Conservation (phyloP, 2,329 filamentous ascomycete species). For the Penicillium nordicum region DNA sequence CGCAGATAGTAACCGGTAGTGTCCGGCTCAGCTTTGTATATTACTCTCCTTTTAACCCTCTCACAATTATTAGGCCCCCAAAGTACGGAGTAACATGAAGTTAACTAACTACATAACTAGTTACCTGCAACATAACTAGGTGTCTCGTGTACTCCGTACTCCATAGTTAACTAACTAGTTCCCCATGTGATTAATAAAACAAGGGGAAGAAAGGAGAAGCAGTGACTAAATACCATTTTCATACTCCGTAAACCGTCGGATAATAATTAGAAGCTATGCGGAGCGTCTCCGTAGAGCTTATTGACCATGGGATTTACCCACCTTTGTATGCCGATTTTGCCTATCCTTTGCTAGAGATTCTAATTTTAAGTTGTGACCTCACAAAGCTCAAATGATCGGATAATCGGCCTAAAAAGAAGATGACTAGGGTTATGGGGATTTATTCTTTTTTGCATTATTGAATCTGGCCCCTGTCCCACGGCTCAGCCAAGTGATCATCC, state of each 20-base stretch:
- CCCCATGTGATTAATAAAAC: neutral
- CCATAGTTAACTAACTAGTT: neutral
- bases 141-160: neutral
- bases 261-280: neutral
- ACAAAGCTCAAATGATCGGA: neutral
- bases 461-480: neutral
- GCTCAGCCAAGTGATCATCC: conserved; percentile 2
- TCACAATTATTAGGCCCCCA: neutral
- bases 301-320: neutral
- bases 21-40: neutral
- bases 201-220: too few relatives aligned
- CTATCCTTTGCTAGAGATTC: neutral
- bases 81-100: neutral
- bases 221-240: neutral
- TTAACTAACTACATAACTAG: too few relatives aligned
- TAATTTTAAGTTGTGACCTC: neutral
- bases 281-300: neutral
- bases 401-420: neutral
- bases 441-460: neutral
- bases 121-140: too few relatives aligned
- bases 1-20: neutral
- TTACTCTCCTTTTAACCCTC: neutral
- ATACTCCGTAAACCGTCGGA: neutral
- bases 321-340: neutral
- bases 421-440: neutral